Base-by-base conservation (phyloP, 257 asterid genomes). In the Gentiana macrophylla region DNA sequence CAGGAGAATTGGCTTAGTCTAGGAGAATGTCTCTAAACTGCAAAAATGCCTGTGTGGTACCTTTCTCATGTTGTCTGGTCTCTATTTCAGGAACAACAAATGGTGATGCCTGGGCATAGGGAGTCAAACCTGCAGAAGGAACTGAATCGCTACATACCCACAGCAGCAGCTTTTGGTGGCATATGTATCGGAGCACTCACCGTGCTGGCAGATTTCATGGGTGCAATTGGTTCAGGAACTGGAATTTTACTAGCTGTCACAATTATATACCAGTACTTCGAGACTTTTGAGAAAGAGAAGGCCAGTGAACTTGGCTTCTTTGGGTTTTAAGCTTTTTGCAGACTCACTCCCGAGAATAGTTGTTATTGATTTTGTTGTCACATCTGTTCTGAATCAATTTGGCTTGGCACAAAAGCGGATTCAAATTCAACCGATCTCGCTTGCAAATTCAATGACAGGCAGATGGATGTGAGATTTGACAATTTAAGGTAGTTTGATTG, bases 101-200 rank as follows among this genome's bases (percentile, higher is more conserved):
- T 88, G 94, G 96, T 88, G 71, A 88, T 88, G 96, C 95, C 94
- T 1, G 96, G 96, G 47, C 94, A 88, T 43, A 66, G 96, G 60
- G 96, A 88, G 45, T 82, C 96, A 2, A 88, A 88, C 65, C 60
- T 88, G 56, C 85, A 88, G 70, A 88, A 84, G 73, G 94, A 88
- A 76, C 70, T 88, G 77, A 88, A 84, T 74, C 93, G 95, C 8
- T 88, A 84, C 78, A 88, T 88, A 32, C 94, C 96, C 37, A 88
- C 96, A 2, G 94, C 96, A 33, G 94, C 96, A 47, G 96, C 96
- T 5, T 88, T 88, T 46, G 96, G 96, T 5, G 96, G 96, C 50
- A 69, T 87, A 63, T 87, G 96, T 72, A 87, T 87, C 12, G 96
- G 96, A 8, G 90, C 94, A 5, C 73, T 84, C 11, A 87, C 96